Base-by-base conservation (phyloP, 1,139 yeast species). In the Debaryomyces sp. region DNA sequence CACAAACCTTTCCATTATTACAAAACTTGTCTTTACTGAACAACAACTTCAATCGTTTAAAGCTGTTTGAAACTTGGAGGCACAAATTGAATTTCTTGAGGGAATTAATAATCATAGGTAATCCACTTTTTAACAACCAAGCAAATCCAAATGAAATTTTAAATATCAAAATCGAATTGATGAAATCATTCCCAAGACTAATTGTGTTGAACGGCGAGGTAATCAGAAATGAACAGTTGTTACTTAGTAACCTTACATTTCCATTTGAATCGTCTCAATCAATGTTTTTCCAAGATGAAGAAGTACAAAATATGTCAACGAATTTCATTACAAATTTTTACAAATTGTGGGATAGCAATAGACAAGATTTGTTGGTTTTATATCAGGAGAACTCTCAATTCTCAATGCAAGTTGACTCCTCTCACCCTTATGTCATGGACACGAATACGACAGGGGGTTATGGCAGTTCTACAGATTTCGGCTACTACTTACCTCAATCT, bases 321-420 rank as follows among this genome's bases (percentile, higher is more conserved):
- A 83, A 78, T 58, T 95, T 94, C 66, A 75, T 92, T 7, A 68
- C 92, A 17, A 85, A 88, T 58, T 92, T 80, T 65, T 74, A 88
- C 52, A 83, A 85, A 49, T 72, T 86, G 43, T 94, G 96, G 95
- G 99, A 94, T 68, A 61, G 79, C 6, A 85, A 89, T 63, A 75
- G 99, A 53, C 64, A 76, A 12, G 92, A 86, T 47, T 73, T 94
- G 44, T 65, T 87, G 66, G 79, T 80, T 36, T 72, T 94, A 37
- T 94, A 94, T 63, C 91, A 95, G 50, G 81, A 81, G 45, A 87
- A 87, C 59, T 90, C 97, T 0, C 91, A 88, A 61, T 92, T 94
- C 60, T 90, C 97, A 1, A 66, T 88, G 60, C 83, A 76, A 61
- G 78, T 78, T 29, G 86, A 81, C 59, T 65, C 82, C 6, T 60